Evolutionary conservation across 148 eudicot genomes (phyloP), one percentile per base, ranked within the genome.

Genomic region (Vaccinium corymbosum): DNA sequence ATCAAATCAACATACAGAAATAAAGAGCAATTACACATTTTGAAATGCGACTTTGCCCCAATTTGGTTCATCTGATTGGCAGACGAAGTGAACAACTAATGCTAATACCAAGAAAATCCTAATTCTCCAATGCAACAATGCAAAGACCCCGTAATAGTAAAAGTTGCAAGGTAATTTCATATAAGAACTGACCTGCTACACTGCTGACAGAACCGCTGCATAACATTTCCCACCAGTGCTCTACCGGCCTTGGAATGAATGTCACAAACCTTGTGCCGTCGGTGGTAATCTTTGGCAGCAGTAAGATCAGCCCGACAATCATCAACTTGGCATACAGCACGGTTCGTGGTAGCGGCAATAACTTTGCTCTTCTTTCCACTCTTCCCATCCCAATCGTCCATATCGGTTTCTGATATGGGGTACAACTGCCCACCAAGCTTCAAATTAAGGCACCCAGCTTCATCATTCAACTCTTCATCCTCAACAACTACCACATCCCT

Each of bases 191-290:
- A 93, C 98, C 98, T 93, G 90, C 99, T 96, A 87, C 99, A 96
- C 90, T 96, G 99, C 91, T 96, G 99, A 88, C 99, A 96, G 82
- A 96, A 96, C 80, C 99, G 89, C 84, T 96, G 98, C 91, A 89
- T 83, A 73, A 87, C 87, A 85, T 89, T 92, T 50, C 92, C 93
- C 25, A 96, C 99, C 85, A 92, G 46, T 32, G 92, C 97, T 79
- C 87, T 85, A 35, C 68, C 88, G 29, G 94, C 97, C 91, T 96
- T 96, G 53, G 99, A 93, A 87, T 96, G 99, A 86, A 90, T 62
- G 50, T 91, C 94, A 76, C 99, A 96, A 77, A 96, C 99, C 86
- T 94, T 96, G 87, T 96, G 99, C 25, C 99, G 90, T 53, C 98
- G 80, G 83, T 94, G 97, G 84, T 96, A 96, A 88, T 92, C 99